These are phyloP conservation scores for Arthrobotrys entomopaga DNA, from an alignment of 2,329 filamentous ascomycete species.

Conservation along the genomic window DNA sequence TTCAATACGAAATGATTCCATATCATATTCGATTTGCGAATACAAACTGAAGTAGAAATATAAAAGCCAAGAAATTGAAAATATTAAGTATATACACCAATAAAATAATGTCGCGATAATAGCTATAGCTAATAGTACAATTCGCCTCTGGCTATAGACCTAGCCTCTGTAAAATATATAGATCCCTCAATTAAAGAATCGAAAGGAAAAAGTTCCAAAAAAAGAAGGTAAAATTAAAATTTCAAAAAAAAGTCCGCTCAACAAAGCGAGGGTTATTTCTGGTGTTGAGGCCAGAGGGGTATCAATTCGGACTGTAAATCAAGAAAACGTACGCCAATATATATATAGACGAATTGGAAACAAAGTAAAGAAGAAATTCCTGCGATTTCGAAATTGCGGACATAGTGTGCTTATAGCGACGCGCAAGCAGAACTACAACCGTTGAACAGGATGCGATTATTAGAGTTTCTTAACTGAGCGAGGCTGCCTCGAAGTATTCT, in stretches of 20 bases:
- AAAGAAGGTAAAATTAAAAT: neutral
- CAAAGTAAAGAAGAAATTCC: neutral
- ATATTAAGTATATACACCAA: no score
- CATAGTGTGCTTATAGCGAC: neutral
- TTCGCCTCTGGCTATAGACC: no score
- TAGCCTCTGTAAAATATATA: no score
- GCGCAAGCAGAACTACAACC: neutral
- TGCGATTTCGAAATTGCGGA: neutral
- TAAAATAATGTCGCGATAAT: no score
- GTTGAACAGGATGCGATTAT: neutral
- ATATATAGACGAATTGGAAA: neutral
- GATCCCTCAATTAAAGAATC: no score
- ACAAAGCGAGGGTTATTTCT: constrained; percentile 2
- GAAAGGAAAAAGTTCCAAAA: neutral
- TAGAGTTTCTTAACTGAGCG: neutral
- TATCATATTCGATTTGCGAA: no score
- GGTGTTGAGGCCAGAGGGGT: constrained; percentile 1
- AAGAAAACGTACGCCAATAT: neutral
- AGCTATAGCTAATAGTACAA: no score
- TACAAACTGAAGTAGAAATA: no score
- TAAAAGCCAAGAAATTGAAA: no score
- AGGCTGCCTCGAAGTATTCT: neutral
- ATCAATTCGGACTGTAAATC: constrained; percentile 3
- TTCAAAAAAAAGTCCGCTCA: neutral
- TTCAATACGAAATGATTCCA: no score